Conservation (phyloP, 768 basidiomycete species). For the Lactifluus subvellereus region DNA sequence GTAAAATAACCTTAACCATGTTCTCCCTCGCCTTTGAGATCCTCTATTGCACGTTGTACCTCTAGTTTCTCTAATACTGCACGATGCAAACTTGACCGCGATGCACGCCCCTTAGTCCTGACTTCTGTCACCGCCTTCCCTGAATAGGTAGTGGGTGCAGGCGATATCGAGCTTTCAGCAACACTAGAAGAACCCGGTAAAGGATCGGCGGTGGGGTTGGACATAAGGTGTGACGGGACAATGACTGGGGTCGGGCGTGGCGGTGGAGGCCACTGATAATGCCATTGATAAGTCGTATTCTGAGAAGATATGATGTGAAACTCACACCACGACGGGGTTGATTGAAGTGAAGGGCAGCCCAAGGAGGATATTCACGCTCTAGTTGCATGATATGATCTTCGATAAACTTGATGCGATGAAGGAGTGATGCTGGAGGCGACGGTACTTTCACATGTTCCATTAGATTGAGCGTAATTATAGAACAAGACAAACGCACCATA, state of each 20-base stretch:
- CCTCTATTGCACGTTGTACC: slow-evolving; percentile 64
- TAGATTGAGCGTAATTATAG: background rate
- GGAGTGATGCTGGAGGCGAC: slow-evolving; percentile 56
- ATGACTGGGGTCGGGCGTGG: slow-evolving; percentile 74
- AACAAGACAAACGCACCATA: slow-evolving; percentile 46
- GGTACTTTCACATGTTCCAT: slow-evolving; percentile 45
- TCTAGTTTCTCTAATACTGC: slow-evolving; percentile 73
- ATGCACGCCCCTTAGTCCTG: slow-evolving; percentile 28
- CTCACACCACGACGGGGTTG: slow-evolving; percentile 76
- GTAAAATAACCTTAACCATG: background rate
- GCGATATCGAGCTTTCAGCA: background rate
- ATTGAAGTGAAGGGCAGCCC: slow-evolving; percentile 85
- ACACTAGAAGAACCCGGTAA: background rate
- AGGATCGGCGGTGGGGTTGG: slow-evolving; percentile 13
- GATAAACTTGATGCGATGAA: slow-evolving; percentile 59
- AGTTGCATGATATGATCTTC: slow-evolving; percentile 73
- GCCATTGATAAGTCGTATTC: background rate
- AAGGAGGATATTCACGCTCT: slow-evolving; percentile 80
- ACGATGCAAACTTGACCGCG: slow-evolving; percentile 56
- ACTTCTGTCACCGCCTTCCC: slow-evolving; percentile 15
- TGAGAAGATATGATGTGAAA: slow-evolving; percentile 22
- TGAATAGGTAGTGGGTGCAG: slow-evolving; percentile 7
- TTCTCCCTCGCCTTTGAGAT: slow-evolving; percentile 30
- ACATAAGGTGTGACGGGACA: slow-evolving; percentile 60
- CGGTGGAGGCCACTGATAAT: slow-evolving; percentile 72